Evolutionary conservation across 2,329 filamentous ascomycete species (phyloP).

Genomic region (Penicillium sp.): DNA sequence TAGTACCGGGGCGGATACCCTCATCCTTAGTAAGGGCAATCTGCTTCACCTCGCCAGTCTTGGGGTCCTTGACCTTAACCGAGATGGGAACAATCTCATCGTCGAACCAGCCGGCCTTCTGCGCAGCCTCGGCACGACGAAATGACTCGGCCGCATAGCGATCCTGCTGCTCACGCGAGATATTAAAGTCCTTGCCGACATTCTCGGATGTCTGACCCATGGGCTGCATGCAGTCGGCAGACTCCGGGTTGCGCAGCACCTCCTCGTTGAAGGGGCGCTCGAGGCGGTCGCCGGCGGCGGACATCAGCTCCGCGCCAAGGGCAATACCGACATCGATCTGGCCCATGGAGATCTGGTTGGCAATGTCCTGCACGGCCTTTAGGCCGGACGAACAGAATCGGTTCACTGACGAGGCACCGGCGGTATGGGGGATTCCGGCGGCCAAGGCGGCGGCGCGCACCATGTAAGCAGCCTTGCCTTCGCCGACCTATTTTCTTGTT

Average conservation of each 20-base stretch:
- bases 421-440: slow-evolving; percentile 89
- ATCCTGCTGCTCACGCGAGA: slow-evolving; percentile 76
- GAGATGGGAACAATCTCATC: slow-evolving; percentile 91
- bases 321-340: slow-evolving; percentile 85
- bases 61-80: slow-evolving; percentile 75
- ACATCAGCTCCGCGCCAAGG: slow-evolving; percentile 86
- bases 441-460: slow-evolving; percentile 81
- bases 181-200: slow-evolving; percentile 82
- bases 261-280: slow-evolving; percentile 71
- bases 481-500: slow-evolving; percentile 58
- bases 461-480: slow-evolving; percentile 84
- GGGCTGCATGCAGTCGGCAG: slow-evolving; percentile 80
- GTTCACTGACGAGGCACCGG: slow-evolving; percentile 76
- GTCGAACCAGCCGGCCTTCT: slow-evolving; percentile 85
- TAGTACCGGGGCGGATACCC: slow-evolving; percentile 86
- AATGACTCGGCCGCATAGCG: slow-evolving; percentile 82
- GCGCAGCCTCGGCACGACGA: slow-evolving; percentile 77
- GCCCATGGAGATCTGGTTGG: slow-evolving; percentile 74
- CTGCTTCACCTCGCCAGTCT: slow-evolving; percentile 70
- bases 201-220: slow-evolving; percentile 99
- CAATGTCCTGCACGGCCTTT: slow-evolving; percentile 92
- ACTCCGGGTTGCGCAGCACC: slow-evolving; percentile 70
- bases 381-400: slow-evolving; percentile 97
- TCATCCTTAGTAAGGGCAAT: slow-evolving; percentile 82
- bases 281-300: slow-evolving; percentile 63